These are phyloP conservation scores for Echinosophora koreensis DNA, from an alignment of 306 rosid genomes.

Conservation along the genomic window DNA sequence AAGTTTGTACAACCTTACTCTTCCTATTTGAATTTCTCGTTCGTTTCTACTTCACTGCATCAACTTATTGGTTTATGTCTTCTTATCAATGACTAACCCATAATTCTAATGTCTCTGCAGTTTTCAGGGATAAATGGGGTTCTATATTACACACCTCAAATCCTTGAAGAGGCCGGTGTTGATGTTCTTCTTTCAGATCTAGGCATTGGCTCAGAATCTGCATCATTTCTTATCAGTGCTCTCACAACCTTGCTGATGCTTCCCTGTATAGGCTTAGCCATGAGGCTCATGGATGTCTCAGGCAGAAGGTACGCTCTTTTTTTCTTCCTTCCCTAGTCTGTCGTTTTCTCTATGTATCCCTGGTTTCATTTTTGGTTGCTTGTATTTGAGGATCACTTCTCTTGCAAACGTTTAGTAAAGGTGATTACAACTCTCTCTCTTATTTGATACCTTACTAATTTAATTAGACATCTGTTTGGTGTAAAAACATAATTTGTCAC, in stretches of 20 bases:
- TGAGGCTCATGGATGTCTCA: conserved; percentile 79
- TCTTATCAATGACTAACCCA: conserved; percentile 15
- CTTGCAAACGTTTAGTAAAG: conserved; percentile 2
- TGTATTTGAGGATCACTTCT: conserved; percentile 8
- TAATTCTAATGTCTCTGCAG: conserved; percentile 53
- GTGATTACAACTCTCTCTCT: not conserved
- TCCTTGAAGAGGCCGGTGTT: conserved; percentile 86
- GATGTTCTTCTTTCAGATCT: conserved; percentile 70
- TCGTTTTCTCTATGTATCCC: not conserved
- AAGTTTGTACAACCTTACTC: conserved; percentile 19
- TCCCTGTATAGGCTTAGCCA: conserved; percentile 74
- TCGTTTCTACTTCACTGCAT: conserved; percentile 2
- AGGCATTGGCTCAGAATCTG: conserved; percentile 66
- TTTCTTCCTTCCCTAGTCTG: not conserved
- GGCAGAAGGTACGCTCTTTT: conserved; percentile 67
- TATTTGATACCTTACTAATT: not conserved
- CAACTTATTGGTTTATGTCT: conserved; percentile 16
- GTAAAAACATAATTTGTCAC: not conserved
- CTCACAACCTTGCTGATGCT: conserved; percentile 85
- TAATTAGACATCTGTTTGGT: not conserved
- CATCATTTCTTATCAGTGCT: conserved; percentile 85
- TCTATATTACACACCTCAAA: conserved; percentile 90
- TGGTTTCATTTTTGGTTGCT: conserved; percentile 16
- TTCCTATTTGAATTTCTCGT: conserved; percentile 18
- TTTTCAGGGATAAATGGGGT: conserved; percentile 90